Conservation (phyloP, 805 yeast species). For the Kazachstania martiniae region DNA sequence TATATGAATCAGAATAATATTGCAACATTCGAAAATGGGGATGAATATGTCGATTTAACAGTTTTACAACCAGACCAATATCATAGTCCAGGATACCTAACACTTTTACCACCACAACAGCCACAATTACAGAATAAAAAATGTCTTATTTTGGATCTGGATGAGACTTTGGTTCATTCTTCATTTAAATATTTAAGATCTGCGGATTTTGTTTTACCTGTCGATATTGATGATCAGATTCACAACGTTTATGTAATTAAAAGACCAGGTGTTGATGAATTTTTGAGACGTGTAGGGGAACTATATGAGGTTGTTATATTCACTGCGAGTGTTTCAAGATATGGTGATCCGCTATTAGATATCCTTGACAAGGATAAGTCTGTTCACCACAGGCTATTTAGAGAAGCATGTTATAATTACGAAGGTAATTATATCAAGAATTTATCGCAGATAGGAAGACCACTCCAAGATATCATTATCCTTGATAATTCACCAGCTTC, state of each 20-base stretch:
- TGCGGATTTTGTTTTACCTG: constrained; percentile 95
- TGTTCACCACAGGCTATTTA: constrained; percentile 83
- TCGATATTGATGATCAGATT: constrained; percentile 83
- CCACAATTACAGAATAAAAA: constrained; percentile 49
- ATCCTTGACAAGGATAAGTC: constrained; percentile 66
- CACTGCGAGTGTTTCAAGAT: constrained; percentile 90
- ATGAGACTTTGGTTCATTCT: constrained; percentile 93
- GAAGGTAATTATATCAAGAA: constrained; percentile 94
- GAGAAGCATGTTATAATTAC: constrained; percentile 89
- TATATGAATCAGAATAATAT: constrained; percentile 7
- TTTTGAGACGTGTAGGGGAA: constrained; percentile 70
- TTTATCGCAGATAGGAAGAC: constrained; percentile 88
- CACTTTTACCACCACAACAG: constrained; percentile 46
- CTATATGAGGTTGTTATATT: constrained; percentile 91
- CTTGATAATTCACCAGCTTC: constrained; percentile 97
- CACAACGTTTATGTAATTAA: constrained; percentile 95
- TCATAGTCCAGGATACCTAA: constrained; percentile 51
- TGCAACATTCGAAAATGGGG: constrained; percentile 12
- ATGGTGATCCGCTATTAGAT: constrained; percentile 91
- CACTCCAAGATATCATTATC: constrained; percentile 72
- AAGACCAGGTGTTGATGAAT: constrained; percentile 96
- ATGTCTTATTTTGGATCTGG: constrained; percentile 84
- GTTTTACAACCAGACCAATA: constrained; percentile 64
- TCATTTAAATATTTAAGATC: constrained; percentile 84
- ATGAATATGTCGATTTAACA: constrained; percentile 45